Percentiles rank a stretch among this genome's conserved stretches.
These are phyloP conservation scores for Crepidotus variabilis DNA, from an alignment of 768 basidiomycete genomes.

Conservation along the genomic window DNA sequence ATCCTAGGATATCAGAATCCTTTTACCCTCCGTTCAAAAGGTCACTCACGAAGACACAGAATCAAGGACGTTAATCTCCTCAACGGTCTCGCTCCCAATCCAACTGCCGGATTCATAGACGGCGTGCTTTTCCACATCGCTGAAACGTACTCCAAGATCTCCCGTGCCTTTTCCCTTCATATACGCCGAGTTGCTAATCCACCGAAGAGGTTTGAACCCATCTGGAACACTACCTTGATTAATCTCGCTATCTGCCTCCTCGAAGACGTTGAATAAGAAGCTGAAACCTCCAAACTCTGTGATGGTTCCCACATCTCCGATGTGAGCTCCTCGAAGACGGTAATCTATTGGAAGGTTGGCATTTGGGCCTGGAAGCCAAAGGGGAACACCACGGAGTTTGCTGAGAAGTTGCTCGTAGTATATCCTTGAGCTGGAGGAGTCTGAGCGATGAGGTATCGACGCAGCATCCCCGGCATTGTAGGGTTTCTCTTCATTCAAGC, in stretches of 20 bases:
- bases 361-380: constrained; percentile 16
- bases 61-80: not conserved
- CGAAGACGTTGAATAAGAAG: constrained; percentile 17
- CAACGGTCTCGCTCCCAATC: not conserved
- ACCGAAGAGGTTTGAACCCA: constrained; percentile 7
- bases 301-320: constrained; percentile 19
- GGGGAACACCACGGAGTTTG: constrained; percentile 13
- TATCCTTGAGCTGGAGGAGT: constrained; percentile 7
- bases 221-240: constrained; percentile 6
- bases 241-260: constrained; percentile 7
- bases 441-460: not conserved
- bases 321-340: constrained; percentile 9
- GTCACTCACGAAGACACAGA: not conserved
- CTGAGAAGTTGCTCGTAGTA: constrained; percentile 12
- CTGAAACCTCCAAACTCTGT: constrained; percentile 7
- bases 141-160: not conserved
- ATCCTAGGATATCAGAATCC: not conserved
- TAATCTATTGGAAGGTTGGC: constrained; percentile 9
- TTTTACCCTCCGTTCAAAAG: not conserved
- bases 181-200: not conserved
- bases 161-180: not conserved
- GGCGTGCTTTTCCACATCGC: not conserved
- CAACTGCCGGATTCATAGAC: not conserved
- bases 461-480: no score
- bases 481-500: no score